Evolutionary conservation across 345 rosid species (phyloP).

Genomic region (thale cress (Arabidopsis thaliana)): DNA sequence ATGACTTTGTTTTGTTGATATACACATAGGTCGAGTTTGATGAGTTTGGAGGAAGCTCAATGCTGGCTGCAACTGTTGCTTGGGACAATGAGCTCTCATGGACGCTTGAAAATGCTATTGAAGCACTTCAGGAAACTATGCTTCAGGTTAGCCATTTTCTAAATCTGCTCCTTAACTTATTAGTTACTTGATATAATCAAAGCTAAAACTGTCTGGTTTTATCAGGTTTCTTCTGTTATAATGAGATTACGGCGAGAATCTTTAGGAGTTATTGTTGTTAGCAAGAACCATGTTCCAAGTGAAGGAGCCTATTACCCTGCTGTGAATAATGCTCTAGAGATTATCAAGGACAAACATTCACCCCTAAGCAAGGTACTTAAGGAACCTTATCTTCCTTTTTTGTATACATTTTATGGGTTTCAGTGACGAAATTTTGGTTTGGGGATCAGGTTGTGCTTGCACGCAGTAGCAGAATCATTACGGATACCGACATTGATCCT

Average conservation of each 20-base stretch:
- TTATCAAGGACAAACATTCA: slow-evolving; percentile 58
- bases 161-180: background rate
- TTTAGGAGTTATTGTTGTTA: slow-evolving; percentile 56
- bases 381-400: background rate
- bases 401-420: slow-evolving; percentile 4
- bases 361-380: slow-evolving; percentile 64
- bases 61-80: slow-evolving; percentile 77
- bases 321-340: slow-evolving; percentile 67
- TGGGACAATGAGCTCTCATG: slow-evolving; percentile 76
- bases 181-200: background rate
- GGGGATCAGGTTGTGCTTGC: slow-evolving; percentile 81
- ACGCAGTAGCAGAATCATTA: slow-evolving; percentile 74
- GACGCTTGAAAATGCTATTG: slow-evolving; percentile 64
- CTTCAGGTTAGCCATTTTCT: slow-evolving; percentile 49
- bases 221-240: slow-evolving; percentile 66
- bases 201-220: background rate
- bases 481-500: slow-evolving; percentile 75
- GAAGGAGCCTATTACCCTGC: slow-evolving; percentile 65
- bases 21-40: slow-evolving; percentile 82
- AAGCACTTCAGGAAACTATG: slow-evolving; percentile 54
- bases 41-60: slow-evolving; percentile 72
- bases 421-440: slow-evolving; percentile 19
- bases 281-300: slow-evolving; percentile 65
- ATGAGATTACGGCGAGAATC: slow-evolving; percentile 52
- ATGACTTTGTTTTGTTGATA: slow-evolving; percentile 35